Conservation (phyloP, 2,329 filamentous ascomycete genomes). For the Drechmeria coniospora region DNA sequence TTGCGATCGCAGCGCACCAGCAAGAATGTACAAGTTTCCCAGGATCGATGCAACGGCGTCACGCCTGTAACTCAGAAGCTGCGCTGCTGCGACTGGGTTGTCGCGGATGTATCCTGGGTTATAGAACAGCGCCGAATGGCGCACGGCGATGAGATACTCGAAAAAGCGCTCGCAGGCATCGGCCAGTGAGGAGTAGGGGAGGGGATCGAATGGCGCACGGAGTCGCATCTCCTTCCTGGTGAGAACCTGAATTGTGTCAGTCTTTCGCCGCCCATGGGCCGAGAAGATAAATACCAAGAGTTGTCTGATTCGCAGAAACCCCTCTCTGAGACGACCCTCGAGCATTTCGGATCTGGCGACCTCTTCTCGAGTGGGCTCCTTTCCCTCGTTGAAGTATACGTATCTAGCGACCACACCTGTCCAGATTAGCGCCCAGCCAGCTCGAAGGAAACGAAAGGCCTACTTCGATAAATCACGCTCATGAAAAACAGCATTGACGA, state of each 20-base stretch:
- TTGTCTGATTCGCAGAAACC: conserved; percentile 41
- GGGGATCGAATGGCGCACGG: conserved; percentile 38
- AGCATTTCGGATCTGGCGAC: conserved; percentile 39
- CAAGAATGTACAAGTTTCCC: conserved; percentile 42
- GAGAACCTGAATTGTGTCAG: conserved; percentile 20
- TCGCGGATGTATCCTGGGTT: conserved; percentile 36
- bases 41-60: conserved; percentile 43
- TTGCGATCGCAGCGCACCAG: conserved; percentile 35
- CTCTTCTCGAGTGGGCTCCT: conserved; percentile 34
- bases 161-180: conserved; percentile 42
- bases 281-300: conserved; percentile 24
- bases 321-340: conserved; percentile 43
- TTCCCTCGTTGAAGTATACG: conserved; percentile 40
- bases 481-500: conserved; percentile 42
- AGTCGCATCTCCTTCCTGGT: conserved; percentile 44
- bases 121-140: conserved; percentile 42
- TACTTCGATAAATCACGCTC: conserved; percentile 40
- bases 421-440: conserved; percentile 1
- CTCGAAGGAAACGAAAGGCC: conserved; percentile 4
- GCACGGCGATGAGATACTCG: conserved; percentile 40
- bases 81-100: conserved; percentile 30
- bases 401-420: conserved; percentile 37
- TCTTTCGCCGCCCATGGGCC: not conserved
- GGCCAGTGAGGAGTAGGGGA: conserved; percentile 40
- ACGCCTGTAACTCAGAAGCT: conserved; percentile 33